Evolutionary conservation across 2,329 filamentous ascomycete species (phyloP), one percentile per base, ranked within the genome.

Genomic region (Colletotrichum tropicicola): DNA sequence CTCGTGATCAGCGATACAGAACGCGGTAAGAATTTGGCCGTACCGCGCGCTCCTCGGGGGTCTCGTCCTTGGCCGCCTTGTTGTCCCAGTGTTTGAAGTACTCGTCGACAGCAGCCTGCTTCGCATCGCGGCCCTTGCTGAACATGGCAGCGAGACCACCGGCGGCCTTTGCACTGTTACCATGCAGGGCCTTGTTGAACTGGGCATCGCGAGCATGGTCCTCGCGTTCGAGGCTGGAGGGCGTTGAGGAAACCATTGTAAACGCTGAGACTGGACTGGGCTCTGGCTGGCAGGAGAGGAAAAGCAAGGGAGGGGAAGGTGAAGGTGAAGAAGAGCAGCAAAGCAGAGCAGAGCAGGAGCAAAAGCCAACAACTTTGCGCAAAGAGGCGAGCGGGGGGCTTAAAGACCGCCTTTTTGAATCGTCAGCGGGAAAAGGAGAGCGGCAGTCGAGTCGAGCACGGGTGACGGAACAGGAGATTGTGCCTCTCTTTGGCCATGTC

Each of bases 1-100:
- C 47, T 27, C 49, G 23, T 30, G 37, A 8, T 32, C 15, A 25
- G 19, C 19, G 17, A 19, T 23, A 21, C n/a, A 48, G 21, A 28
- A 65, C 71, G 13, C 10, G 12, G 27, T 12, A 4, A 27, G n/a
- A n/a, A n/a, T n/a, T n/a, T n/a, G n/a, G n/a, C n/a, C 85, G 65
- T 78, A 92, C 91, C 78, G 92, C 90, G 75, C 93, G 89, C 69
- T 89, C 91, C 54, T 90, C 87, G 0, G 65, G 47, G 21, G 93
- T 97, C 85, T 97, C 94, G 32, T 89, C 85, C 65, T 85, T 88
- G 13, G 80, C 90, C 51, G 83, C 79, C 80, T 95, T 93, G 82
- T 93, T 90, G 79, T 96, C 92, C 91, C 91, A 96, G 77, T 94
- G 92, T 85, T 95, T 94, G 83, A 95, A 96, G 81, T 96, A 96